Evolutionary conservation across 2,329 filamentous ascomycete species (phyloP).

Genomic region (Nigrospora oryzae): DNA sequence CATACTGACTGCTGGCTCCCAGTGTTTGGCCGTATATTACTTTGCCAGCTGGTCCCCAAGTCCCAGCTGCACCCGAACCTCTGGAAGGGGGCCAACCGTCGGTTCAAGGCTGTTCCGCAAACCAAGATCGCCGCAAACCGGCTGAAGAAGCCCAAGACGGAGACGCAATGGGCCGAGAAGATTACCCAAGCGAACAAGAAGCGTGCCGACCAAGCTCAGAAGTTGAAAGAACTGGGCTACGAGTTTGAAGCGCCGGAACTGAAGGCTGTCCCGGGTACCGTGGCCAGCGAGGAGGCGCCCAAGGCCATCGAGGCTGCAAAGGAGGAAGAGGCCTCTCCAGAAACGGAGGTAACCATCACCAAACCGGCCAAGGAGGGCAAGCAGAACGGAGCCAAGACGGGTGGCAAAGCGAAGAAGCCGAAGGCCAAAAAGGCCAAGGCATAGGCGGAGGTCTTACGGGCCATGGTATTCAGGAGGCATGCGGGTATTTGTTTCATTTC

Average conservation of each 20-base stretch:
- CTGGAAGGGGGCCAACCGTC: slow-evolving; percentile 84
- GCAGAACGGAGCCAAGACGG: slow-evolving; percentile 12
- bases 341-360: slow-evolving; percentile 14
- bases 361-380: slow-evolving; percentile 23
- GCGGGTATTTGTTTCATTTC: too few species aligned
- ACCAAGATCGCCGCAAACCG: slow-evolving; percentile 75
- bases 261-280: slow-evolving; percentile 40
- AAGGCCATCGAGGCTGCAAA: slow-evolving; percentile 29
- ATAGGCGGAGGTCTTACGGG: slow-evolving; percentile 14
- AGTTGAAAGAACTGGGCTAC: slow-evolving; percentile 75
- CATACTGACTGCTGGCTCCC: slow-evolving; percentile 25
- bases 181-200: slow-evolving; percentile 65
- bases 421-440: slow-evolving; percentile 30
- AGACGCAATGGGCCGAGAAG: slow-evolving; percentile 71
- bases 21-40: slow-evolving; percentile 87
- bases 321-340: slow-evolving; percentile 14
- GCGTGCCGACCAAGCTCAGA: slow-evolving; percentile 60
- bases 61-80: slow-evolving; percentile 73
- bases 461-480: too few species aligned
- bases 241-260: slow-evolving; percentile 68
- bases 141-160: slow-evolving; percentile 63
- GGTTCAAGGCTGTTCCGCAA: slow-evolving; percentile 83
- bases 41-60: slow-evolving; percentile 70
- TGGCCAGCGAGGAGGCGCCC: slow-evolving; percentile 19
- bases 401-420: slow-evolving; percentile 22